Evolutionary conservation across 2,329 filamentous ascomycete species (phyloP), one percentile per base, ranked within the genome.

Genomic region (Cladosporium sp.): DNA sequence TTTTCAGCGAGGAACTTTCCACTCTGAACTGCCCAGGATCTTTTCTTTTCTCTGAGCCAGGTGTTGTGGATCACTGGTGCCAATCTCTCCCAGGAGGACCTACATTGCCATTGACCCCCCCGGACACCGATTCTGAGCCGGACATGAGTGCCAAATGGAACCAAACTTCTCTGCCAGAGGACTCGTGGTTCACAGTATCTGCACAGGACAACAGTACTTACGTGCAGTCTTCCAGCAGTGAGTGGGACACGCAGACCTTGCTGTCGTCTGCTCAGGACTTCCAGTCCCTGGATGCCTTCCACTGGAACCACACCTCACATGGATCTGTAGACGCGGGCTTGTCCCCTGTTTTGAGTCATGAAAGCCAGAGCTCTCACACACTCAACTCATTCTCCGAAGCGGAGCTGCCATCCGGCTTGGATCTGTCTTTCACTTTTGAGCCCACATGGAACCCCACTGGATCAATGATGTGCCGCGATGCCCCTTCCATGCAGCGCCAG

Each of bases 311-410:
- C 59, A 63, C 49, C 55, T 66, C 71, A 64, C 69, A 70, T 36
- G 72, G 71, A 69, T 64, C 73, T 73, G 74, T 77, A 77, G 74
- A 73, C 55, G 62, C 68, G 68, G 74, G 72, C 64, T 70, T 75
- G 73, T 76, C 74, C 71, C 74, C 74, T 67, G 74, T 71, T 68
- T 71, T 75, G 73, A 76, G 75, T 71, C 69, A 76, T 68, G 71
- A 73, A 68, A 76, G 75, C 75, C 73, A 75, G 70, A 76, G 69
- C 68, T 70, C 72, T 69, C 74, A 73, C 65, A 72, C 69, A 67
- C 71, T 75, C 12, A 68, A 70, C 55, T 69, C 72, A 34, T 66
- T 74, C 41, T 71, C 74, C 32, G 74, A 76, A 65, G 7, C 63
- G 32, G 63, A 65, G 54, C 41, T 59, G 44, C 57, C 57, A 49